These are phyloP conservation scores for Phytophthora megakarya DNA, from an alignment of 352 stramenopile genomes.

Conservation along the genomic window DNA sequence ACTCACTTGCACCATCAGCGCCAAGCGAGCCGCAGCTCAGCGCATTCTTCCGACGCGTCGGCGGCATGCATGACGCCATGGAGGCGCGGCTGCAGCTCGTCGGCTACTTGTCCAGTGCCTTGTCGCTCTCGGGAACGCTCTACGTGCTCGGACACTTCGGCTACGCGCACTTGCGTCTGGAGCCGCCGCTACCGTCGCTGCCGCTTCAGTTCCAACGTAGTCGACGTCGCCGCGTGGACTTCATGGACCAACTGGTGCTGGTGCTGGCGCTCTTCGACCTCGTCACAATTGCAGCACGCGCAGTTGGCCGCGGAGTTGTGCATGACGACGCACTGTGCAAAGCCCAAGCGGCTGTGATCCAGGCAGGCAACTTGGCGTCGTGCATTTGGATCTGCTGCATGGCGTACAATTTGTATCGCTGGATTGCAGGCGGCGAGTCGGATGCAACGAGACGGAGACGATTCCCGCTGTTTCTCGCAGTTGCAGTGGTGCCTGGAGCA, in stretches of 20 bases:
- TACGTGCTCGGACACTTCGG: conserved; percentile 74
- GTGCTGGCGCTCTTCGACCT: conserved; percentile 79
- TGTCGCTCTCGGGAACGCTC: conserved; percentile 63
- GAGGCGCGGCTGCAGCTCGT: conserved; percentile 44
- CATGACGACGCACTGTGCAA: conserved; percentile 50
- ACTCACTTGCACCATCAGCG: conserved; percentile 5
- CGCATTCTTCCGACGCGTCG: conserved; percentile 9
- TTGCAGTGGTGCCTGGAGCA: conserved; percentile 58
- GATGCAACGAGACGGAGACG: conserved; percentile 65
- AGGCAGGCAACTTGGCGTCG: conserved; percentile 57
- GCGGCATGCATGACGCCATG: conserved; percentile 30
- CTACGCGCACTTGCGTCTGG: conserved; percentile 37
- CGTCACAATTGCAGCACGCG: conserved; percentile 50
- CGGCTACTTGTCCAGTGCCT: conserved; percentile 48
- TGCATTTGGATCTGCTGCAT: conserved; percentile 82
- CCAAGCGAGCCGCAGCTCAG: neutral
- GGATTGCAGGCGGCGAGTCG: conserved; percentile 75
- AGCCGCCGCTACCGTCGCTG: conserved; percentile 5
- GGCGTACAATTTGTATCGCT: conserved; percentile 82
- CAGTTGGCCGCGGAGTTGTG: conserved; percentile 58
- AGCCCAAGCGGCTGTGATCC: conserved; percentile 61
- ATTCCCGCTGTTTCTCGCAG: conserved; percentile 56
- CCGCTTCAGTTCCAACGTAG: conserved; percentile 13
- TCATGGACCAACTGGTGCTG: conserved; percentile 71
- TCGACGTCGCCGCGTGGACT: conserved; percentile 49